A percentile compares a stretch with the other conserved stretches of the same genome.
phyloP scores from a whole-genome alignment of 2,329 filamentous ascomycete genomes.

The Colletotrichum cuscutae region DNA sequence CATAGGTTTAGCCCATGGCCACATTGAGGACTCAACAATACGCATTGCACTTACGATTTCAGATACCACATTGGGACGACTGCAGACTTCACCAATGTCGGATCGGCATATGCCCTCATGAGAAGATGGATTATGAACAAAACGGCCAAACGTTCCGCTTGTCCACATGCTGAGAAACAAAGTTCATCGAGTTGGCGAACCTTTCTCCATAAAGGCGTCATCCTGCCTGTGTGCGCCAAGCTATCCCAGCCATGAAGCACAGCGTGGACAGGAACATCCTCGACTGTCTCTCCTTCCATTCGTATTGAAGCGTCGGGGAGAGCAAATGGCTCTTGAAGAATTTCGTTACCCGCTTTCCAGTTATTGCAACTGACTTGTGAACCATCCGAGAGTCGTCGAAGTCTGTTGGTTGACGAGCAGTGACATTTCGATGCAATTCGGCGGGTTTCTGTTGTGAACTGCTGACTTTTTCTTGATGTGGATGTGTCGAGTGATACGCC shows the following conservation, averaged over 20 bases:
- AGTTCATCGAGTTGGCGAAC: slow-evolving; percentile 39
- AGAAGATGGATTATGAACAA: slow-evolving; percentile 40
- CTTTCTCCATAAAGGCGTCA: slow-evolving; percentile 42
- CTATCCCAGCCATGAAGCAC: slow-evolving; percentile 43
- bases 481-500: not conserved
- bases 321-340: slow-evolving; percentile 9
- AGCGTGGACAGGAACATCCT: slow-evolving; percentile 41
- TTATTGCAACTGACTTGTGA: slow-evolving; percentile 34
- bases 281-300: slow-evolving; percentile 38
- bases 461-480: not conserved
- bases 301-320: slow-evolving; percentile 29
- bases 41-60: slow-evolving; percentile 11
- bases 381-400: slow-evolving; percentile 13
- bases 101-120: slow-evolving; percentile 41
- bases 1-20: not conserved
- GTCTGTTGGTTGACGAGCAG: not conserved
- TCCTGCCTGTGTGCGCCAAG: slow-evolving; percentile 37
- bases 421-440: not conserved
- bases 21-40: not conserved
- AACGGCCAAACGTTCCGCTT: slow-evolving; percentile 38
- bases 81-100: slow-evolving; percentile 14
- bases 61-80: slow-evolving; percentile 17
- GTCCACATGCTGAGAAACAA: slow-evolving; percentile 36
- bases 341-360: slow-evolving; percentile 41
- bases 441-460: not conserved